phyloP scores from a whole-genome alignment of 176 grass and related monocot genomes.

The Ampelocalamus luodianensis region DNA sequence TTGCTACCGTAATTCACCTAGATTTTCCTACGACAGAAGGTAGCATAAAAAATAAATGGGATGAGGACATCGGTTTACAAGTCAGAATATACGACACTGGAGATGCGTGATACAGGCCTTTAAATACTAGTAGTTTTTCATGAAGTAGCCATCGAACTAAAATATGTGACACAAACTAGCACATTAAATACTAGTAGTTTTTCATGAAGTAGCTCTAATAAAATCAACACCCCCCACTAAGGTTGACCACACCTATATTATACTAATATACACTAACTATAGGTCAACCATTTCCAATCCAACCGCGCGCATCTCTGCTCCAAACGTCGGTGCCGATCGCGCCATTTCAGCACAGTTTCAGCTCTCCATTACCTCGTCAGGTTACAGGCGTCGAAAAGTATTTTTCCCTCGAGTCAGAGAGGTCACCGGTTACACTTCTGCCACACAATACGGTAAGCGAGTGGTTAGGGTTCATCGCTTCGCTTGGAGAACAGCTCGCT shows the following conservation, averaged over 20 bases:
- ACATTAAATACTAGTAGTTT: too few species aligned
- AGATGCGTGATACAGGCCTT: background rate
- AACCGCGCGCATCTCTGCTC: background rate
- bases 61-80: background rate
- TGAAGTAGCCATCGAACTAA: background rate
- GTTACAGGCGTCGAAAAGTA: background rate
- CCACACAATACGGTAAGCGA: background rate
- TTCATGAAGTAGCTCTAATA: too few species aligned
- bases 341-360: background rate
- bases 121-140: too few species aligned
- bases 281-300: background rate
- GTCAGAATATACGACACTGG: background rate
- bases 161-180: background rate
- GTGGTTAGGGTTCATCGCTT: constrained; percentile 12
- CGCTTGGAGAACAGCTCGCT: background rate
- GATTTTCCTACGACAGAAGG: background rate
- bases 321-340: constrained; percentile 24
- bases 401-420: background rate
- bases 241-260: background rate
- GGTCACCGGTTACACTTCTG: background rate
- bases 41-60: background rate
- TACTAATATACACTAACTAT: background rate
- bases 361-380: background rate
- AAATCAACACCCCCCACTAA: background rate
- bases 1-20: background rate